Evolutionary conservation across 1,284 basidiomycete species (phyloP).

Genomic region (Naganishia sp.): DNA sequence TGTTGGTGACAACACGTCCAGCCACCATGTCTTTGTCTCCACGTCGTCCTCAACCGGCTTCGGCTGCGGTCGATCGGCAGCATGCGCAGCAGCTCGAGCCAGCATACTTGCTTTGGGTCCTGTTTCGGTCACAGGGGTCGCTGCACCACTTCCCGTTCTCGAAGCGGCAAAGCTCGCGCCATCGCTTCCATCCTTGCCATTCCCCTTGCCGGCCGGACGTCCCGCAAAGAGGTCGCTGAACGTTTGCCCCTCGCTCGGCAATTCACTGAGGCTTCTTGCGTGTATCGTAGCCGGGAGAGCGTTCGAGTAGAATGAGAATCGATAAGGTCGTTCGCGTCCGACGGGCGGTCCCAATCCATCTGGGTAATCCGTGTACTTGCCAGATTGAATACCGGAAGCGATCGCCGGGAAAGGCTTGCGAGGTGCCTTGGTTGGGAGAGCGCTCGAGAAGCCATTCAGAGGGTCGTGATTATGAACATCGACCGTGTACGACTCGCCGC

Average conservation of each 20-base stretch:
- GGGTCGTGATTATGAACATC: slow-evolving; percentile 32
- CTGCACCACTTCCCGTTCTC: slow-evolving; percentile 32
- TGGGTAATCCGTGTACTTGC: slow-evolving; percentile 33
- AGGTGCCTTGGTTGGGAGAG: slow-evolving; percentile 43
- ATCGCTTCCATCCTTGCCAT: slow-evolving; percentile 17
- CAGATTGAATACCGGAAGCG: slow-evolving; percentile 18
- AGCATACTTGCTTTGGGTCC: slow-evolving; percentile 42
- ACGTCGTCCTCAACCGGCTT: slow-evolving; percentile 52
- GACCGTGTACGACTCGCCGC: slow-evolving; percentile 27
- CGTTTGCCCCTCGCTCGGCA: slow-evolving; percentile 89
- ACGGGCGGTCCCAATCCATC: slow-evolving; percentile 36
- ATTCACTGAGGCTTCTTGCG: slow-evolving; percentile 85
- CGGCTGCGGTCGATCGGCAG: slow-evolving; percentile 30
- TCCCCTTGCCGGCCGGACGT: slow-evolving; percentile 27
- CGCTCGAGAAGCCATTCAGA: slow-evolving; percentile 32
- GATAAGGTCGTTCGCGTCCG: slow-evolving; percentile 86
- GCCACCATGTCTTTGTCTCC: slow-evolving; percentile 92
- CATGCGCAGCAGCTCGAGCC: slow-evolving; percentile 41
- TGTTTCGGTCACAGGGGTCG: slow-evolving; percentile 37
- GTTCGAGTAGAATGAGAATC: slow-evolving; percentile 99
- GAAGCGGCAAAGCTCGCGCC: slow-evolving; percentile 19
- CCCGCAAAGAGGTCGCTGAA: slow-evolving; percentile 90
- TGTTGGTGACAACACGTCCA: slow-evolving; percentile 90
- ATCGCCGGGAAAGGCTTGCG: slow-evolving; percentile 23
- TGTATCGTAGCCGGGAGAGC: slow-evolving; percentile 90